Evolutionary conservation across 2,329 filamentous ascomycete species (phyloP).

Genomic region (Leptographium flavum): DNA sequence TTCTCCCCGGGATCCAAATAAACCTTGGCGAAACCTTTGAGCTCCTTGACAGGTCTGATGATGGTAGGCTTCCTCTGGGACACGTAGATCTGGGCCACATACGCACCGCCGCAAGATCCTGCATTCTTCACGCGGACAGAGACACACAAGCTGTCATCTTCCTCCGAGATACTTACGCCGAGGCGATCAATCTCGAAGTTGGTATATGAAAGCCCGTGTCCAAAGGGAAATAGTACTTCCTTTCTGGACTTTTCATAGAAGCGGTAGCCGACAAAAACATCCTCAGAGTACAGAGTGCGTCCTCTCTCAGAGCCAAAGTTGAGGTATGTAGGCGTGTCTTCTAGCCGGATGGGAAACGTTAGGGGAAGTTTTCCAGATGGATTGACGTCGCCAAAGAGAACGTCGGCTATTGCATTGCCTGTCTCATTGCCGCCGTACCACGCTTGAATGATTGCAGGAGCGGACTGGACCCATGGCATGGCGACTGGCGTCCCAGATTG

Average conservation of each 20-base stretch:
- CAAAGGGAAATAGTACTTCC: constrained; percentile 58
- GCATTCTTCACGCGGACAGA: not conserved
- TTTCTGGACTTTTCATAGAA: constrained; percentile 51
- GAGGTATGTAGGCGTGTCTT: constrained; percentile 62
- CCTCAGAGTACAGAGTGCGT: constrained; percentile 52
- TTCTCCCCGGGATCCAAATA: not conserved
- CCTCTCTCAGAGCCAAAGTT: constrained; percentile 37
- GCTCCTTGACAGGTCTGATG: not conserved
- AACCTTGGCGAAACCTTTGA: not conserved
- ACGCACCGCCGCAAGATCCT: not conserved
- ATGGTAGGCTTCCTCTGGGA: not conserved
- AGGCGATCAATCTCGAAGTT: constrained; percentile 29
- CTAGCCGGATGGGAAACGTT: constrained; percentile 46
- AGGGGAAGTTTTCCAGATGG: constrained; percentile 56
- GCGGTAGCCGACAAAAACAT: constrained; percentile 66
- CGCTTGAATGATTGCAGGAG: constrained; percentile 53
- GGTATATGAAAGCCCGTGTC: constrained; percentile 67
- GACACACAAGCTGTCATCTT: not conserved
- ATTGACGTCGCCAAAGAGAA: constrained; percentile 47
- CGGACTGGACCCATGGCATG: constrained; percentile 55
- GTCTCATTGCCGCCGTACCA: constrained; percentile 59
- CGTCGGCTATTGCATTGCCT: constrained; percentile 52
- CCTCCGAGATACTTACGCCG: not conserved
- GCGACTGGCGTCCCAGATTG: constrained; percentile 52
- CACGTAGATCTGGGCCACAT: not conserved